phyloP scores from a whole-genome alignment of 2,329 filamentous ascomycete species.

The Huntiella omanensis region DNA sequence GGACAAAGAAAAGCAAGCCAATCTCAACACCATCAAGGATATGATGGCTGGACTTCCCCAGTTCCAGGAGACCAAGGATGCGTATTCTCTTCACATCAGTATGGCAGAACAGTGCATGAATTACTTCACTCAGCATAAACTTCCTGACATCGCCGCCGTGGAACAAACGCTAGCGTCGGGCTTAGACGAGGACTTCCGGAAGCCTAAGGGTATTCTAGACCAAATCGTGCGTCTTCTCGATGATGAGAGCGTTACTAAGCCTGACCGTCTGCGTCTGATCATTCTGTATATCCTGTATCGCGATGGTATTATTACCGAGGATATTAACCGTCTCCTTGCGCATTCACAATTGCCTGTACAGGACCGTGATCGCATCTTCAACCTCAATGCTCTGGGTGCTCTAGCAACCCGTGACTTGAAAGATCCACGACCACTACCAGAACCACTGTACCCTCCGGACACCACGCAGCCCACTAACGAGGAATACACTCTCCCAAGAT shows the following conservation, averaged over 20 bases:
- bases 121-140: constrained; percentile 65
- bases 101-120: constrained; percentile 99
- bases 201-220: constrained; percentile 75
- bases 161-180: constrained; percentile 89
- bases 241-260: constrained; percentile 50
- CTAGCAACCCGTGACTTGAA: constrained; percentile 52
- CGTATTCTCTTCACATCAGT: constrained; percentile 80
- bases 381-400: constrained; percentile 66
- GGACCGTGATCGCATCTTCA: constrained; percentile 55
- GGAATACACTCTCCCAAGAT: constrained; percentile 74
- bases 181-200: constrained; percentile 77
- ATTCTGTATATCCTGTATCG: constrained; percentile 72
- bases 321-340: constrained; percentile 65
- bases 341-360: constrained; percentile 62
- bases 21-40: constrained; percentile 80
- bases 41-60: constrained; percentile 91
- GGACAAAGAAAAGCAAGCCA: constrained; percentile 52
- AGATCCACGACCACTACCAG: constrained; percentile 47
- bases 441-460: constrained; percentile 46
- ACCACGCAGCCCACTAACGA: constrained; percentile 34
- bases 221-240: constrained; percentile 77
- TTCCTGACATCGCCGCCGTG: constrained; percentile 68
- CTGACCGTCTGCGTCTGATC: constrained; percentile 69
- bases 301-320: constrained; percentile 66
- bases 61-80: constrained; percentile 88